Conservation (phyloP, 73 alveolate genomes). For the Stentor roeselii region DNA sequence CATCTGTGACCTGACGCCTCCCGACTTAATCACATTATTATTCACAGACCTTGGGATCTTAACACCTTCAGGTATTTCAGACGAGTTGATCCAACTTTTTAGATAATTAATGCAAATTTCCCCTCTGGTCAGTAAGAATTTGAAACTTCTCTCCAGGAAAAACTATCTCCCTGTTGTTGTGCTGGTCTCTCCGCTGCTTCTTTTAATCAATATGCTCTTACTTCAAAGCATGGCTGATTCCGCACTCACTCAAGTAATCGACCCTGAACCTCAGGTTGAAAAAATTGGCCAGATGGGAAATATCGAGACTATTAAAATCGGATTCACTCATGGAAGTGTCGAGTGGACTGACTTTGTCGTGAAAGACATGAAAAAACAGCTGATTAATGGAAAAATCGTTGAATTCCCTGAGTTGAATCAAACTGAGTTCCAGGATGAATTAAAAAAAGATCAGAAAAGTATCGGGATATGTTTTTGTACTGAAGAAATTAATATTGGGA, state of each 20-base stretch:
- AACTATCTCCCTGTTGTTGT: background rate
- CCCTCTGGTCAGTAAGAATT: background rate
- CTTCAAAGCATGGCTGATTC: background rate
- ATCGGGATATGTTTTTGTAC: background rate
- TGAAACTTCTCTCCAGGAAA: background rate
- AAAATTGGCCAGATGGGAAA: background rate
- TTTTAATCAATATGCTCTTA: background rate
- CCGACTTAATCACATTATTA: conserved; percentile 85
- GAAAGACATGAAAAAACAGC: too few species aligned
- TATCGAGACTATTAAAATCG: background rate
- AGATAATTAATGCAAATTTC: background rate
- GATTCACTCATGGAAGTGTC: background rate
- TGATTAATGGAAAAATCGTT: background rate
- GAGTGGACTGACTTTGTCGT: background rate
- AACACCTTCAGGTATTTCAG: conserved; percentile 95
- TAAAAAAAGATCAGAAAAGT: too few species aligned
- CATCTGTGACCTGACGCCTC: conserved; percentile 92
- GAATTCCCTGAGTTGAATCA: background rate
- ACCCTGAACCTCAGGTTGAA: background rate
- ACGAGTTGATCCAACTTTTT: conserved; percentile 89
- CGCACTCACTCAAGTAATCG: background rate
- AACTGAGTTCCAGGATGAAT: background rate
- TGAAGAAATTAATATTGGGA: background rate
- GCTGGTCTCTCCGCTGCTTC: background rate
- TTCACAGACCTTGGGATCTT: conserved; percentile 94